Conservation (phyloP, 306 rosid species). For the Citrullus colocynthis region DNA sequence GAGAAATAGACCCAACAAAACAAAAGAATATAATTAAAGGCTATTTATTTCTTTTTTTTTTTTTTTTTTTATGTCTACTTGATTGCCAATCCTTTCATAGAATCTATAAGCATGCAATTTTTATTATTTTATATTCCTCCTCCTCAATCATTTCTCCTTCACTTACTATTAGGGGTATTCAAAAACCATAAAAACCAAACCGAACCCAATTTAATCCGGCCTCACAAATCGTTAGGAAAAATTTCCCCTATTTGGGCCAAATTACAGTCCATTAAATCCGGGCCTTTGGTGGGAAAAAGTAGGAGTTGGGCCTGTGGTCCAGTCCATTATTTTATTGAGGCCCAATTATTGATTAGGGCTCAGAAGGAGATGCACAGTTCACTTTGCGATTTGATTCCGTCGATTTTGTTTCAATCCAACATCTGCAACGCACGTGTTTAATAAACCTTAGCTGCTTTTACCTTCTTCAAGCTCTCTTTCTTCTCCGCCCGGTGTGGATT, state of each 20-base stretch:
- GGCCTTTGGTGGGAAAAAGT: background rate
- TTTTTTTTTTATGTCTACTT: background rate
- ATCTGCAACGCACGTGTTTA: background rate
- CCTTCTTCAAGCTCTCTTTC: background rate
- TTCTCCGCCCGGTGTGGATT: background rate
- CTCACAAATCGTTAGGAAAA: too few relatives aligned
- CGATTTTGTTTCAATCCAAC: background rate
- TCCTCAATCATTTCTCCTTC: too few relatives aligned
- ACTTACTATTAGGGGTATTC: too few relatives aligned
- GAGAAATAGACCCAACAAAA: background rate
- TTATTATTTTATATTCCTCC: background rate
- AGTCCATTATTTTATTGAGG: background rate
- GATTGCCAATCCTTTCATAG: conserved; percentile 2
- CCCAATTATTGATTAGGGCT: background rate
- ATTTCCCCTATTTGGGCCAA: background rate
- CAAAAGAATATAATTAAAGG: background rate
- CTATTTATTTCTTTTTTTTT: too few relatives aligned
- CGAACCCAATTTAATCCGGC: too few relatives aligned
- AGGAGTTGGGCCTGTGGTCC: background rate
- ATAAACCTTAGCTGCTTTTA: background rate
- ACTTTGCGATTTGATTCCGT: background rate
- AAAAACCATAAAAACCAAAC: too few relatives aligned
- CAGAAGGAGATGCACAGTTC: background rate
- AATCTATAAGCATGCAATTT: conserved; percentile 1
- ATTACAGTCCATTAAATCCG: background rate